Evolutionary conservation across 768 basidiomycete species (phyloP), one percentile per base, ranked within the genome.

Genomic region (Boletus bicolor): DNA sequence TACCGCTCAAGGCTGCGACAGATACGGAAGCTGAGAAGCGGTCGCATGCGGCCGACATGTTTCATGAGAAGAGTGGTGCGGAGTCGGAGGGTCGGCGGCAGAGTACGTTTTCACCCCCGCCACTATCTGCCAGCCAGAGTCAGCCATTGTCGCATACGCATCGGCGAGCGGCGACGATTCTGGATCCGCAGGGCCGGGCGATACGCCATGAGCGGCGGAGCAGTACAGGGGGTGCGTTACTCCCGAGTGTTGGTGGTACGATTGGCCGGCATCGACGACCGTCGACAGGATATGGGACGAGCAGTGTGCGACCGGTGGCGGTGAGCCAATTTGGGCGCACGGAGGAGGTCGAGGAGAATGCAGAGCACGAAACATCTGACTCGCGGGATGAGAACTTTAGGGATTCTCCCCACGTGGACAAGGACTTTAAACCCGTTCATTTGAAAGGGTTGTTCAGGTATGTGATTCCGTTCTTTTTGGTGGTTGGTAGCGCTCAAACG

Each of bases 401-500:
- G 57, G 77, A 81, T 44, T 69, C 77, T n/a, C 74, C 79, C 61
- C 72, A 74, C 35, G 72, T 62, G 32, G 85, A 86, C 61, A 86
- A 85, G 72, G 89, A 91, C 54, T 87, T 92, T 66, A 98, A 98
- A 75, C 92, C 97, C 1, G 85, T 98, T 44, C 96, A 92, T 74
- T 75, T 98, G 66, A 99, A 98, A 74, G 97, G 97, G 7, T 68
- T 99, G 47, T 98, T 99, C 76, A 94, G 91, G 87, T 91, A 58
- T 73, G 51, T 51, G 26, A n/a, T 49, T 11, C 36, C 24, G 1
- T 9, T 17, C 57, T 21, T 37, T 47, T 41, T 44, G 21, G 21
- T 51, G 48, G 47, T 35, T 36, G 57, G 43, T 19, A 28, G 44
- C 55, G 36, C 53, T 46, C 44, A 49, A 38, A 45, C 9, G 36